Conservation (phyloP, 257 asterid genomes). For the Ehretia macrophylla region DNA sequence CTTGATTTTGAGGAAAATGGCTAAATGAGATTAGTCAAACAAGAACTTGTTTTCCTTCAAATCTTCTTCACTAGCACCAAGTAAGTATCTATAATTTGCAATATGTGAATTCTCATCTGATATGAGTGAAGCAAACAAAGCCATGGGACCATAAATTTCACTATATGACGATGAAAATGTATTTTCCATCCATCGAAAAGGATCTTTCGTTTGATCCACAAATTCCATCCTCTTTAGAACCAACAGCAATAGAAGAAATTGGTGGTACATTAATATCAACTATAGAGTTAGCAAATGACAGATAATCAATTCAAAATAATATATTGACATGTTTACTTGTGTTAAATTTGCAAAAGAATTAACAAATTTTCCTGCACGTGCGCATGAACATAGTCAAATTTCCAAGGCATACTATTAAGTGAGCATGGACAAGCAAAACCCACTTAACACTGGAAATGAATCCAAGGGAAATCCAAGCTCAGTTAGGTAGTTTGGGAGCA, state of each 20-base stretch:
- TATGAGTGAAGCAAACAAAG: conserved; percentile 24
- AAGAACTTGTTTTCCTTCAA: conserved; percentile 2
- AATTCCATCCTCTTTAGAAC: conserved; percentile 47
- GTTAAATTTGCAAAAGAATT: background rate
- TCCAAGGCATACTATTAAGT: too few relatives aligned
- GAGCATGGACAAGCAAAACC: too few relatives aligned
- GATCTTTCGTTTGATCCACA: conserved; percentile 43
- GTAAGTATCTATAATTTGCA: conserved; percentile 12
- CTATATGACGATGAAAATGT: too few relatives aligned
- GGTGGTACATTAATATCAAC: too few relatives aligned
- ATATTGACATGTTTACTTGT: background rate
- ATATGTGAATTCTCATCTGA: conserved; percentile 22
- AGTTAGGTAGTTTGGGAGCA: too few relatives aligned
- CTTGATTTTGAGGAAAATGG: too few relatives aligned
- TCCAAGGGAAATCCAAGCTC: too few relatives aligned
- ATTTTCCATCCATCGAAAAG: conserved; percentile 39
- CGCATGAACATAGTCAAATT: too few relatives aligned
- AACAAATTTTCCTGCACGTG: too few relatives aligned
- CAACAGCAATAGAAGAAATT: conserved; percentile 34
- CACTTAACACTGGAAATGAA: too few relatives aligned
- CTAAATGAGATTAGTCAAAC: too few relatives aligned
- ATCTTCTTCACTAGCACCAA: conserved; percentile 20
- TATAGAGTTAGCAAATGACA: too few relatives aligned
- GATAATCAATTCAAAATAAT: background rate
- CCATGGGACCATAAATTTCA: background rate